Conservation (phyloP, 2,329 filamentous ascomycete genomes). For the Incumbomyces lentus region DNA sequence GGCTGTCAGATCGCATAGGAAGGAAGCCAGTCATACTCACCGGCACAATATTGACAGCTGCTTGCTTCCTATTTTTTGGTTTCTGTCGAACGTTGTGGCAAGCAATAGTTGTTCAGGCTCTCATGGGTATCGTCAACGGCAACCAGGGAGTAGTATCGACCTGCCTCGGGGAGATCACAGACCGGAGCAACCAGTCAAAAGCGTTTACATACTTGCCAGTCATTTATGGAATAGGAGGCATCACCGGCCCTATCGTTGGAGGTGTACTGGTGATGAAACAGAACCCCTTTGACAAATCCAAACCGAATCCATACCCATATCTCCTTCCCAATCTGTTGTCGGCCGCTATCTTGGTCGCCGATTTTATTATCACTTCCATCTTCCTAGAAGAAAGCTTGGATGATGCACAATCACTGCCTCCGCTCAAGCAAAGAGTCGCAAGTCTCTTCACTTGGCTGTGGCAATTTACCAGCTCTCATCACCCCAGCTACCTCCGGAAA, state of each 20-base stretch:
- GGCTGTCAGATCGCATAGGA: conserved; percentile 66
- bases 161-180: conserved; percentile 87
- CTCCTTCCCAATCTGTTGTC: conserved; percentile 73
- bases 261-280: conserved; percentile 64
- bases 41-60: conserved; percentile 72
- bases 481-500: conserved; percentile 49
- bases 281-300: conserved; percentile 43
- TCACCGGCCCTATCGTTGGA: conserved; percentile 85
- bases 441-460: conserved; percentile 58
- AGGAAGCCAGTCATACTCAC: conserved; percentile 72
- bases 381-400: conserved; percentile 83
- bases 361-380: conserved; percentile 62
- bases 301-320: conserved; percentile 62
- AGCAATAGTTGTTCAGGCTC: conserved; percentile 69
- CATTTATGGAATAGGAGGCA: conserved; percentile 89
- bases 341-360: conserved; percentile 59
- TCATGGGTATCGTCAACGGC: conserved; percentile 90
- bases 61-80: conserved; percentile 76
- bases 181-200: conserved; percentile 83
- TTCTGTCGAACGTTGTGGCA: conserved; percentile 77
- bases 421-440: conserved; percentile 47
- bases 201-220: conserved; percentile 93
- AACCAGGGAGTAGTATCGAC: conserved; percentile 92
- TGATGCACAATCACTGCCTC: conserved; percentile 51
- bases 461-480: conserved; percentile 53